Evolutionary conservation across 129 eudicot genomes (phyloP), one percentile per base, ranked within the genome.

Genomic region (Arctium lappa): DNA sequence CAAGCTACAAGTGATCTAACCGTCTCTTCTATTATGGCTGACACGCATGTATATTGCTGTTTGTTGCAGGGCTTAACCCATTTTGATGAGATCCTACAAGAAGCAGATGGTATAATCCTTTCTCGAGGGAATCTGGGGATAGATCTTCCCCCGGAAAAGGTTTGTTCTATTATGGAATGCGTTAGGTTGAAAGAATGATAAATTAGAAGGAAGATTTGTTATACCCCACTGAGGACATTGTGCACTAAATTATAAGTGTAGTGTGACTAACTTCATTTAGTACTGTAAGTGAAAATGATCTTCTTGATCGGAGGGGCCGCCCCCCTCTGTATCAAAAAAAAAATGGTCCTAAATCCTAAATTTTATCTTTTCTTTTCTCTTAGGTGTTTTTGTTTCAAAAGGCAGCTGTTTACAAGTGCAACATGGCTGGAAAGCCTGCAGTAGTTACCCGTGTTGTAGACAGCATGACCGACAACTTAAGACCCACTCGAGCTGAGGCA

Each of bases 81-180:
- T 80, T 93, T 93, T 83, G 97, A 93, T 36, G 96, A 93, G 86
- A 91, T 93, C 77, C 88, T 93, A n/a, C 87, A 91, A 85, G 97
- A 93, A 88, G 97, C 97, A 72, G 97, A 93, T 79, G 97, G 95
- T 83, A 89, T 91, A 84, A 91, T 93, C 80, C 91, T 93, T 68
- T 90, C 94, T 83, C 91, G 96, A 63, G 96, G 96, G 78, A 93
- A 93, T 81, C 86, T 93, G 39, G 97, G 97, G 31, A 91, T 93
- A 77, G 97, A 93, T 87, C 91, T 93, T 73, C 97, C 96, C 46
- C 96, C 97, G 5, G 97, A 91, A 81, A 91, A 93, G 94, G 97
- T 89, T 63, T 18, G 33, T 75, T 40, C 75, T 69, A 69, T 9
- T 16, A 29, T 60, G 60, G 15, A 62, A 60, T 3, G 1, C 1